Base-by-base conservation (phyloP, 805 yeast genomes). In the Lipomyces yamadae region DNA sequence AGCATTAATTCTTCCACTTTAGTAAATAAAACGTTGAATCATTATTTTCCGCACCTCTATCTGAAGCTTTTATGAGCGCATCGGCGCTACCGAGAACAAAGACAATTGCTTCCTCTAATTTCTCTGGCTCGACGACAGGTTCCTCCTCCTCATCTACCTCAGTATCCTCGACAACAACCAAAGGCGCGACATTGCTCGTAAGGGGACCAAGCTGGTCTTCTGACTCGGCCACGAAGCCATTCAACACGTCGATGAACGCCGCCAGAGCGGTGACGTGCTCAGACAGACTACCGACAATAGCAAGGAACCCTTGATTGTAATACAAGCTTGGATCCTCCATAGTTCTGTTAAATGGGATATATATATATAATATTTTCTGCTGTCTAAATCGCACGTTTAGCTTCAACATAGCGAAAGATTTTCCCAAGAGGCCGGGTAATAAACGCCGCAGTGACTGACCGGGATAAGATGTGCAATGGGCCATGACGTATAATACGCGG, bases 181-280 rank as follows among this genome's bases (percentile, higher is more conserved):
- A 45, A 24, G 66, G 61, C 34, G 60, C 62, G 45, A 67, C 59
- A 33, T 65, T 61, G 29, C 58, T 56, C 24, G 70, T 60, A 18
- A 67, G 29, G n/a, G 70, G 70, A 2, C 70, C 70, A 5, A 64
- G 55, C 60, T 61, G 63, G 18, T 61, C 70, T 35, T 58, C 69
- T 13, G 61, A 67, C 33, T 69, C 72, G 33, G 72, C 70, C 37
- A 68, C 72, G 30, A 70, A 69, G 32, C 75, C 74, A 65, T 72
- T 74, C 56, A 78, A 72, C 59, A 69, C 70, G 67, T 78, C 81
- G 63, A 80, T 76, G 69, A 74, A 78, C 29, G 73, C 73, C 15
- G 79, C 72, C 57, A 79, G 73, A 66, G 78, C 82, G 33, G 58
- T 56, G 34, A 67, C 59, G 34, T 58, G 65, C 62, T 61, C 66